A percentile compares a stretch with the other conserved stretches of the same genome.
Conservation (phyloP, 139 green algal genomes). For the Chlorella sp. region DNA sequence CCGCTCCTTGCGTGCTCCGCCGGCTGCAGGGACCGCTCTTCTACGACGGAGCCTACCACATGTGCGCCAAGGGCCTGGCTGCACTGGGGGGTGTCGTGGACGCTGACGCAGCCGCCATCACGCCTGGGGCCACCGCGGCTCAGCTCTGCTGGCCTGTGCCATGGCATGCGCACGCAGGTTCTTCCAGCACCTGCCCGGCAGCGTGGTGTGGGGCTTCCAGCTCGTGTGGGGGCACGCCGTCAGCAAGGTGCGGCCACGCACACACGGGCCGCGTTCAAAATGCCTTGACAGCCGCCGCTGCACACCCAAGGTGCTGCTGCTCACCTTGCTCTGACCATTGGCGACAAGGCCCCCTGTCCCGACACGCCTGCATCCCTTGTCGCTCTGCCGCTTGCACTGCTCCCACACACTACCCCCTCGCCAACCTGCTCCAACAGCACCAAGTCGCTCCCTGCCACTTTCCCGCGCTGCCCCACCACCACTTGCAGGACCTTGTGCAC, state of each 20-base stretch:
- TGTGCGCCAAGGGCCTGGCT: too few species aligned
- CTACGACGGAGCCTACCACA: conserved; percentile 49
- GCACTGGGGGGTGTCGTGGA: too few species aligned
- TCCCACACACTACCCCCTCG: not conserved
- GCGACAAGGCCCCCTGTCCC: not conserved
- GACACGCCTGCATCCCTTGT: not conserved
- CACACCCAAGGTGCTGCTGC: not conserved
- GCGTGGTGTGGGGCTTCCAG: conserved; percentile 71
- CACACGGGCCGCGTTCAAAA: not conserved
- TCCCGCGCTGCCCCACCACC: too few species aligned
- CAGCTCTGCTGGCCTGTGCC: too few species aligned
- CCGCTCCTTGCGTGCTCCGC: not conserved
- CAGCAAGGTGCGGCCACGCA: conserved; percentile 21
- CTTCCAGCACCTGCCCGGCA: conserved; percentile 72
- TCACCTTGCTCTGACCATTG: not conserved
- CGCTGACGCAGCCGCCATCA: too few species aligned
- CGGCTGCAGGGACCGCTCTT: conserved; percentile 28
- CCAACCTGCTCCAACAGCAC: too few species aligned
- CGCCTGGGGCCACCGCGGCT: too few species aligned
- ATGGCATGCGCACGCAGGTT: too few species aligned
- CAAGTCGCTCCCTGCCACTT: too few species aligned
- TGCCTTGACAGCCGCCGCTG: too few species aligned
- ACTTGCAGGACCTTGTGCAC: conserved; percentile 39
- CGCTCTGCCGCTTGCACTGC: not conserved
- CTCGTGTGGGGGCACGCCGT: conserved; percentile 80